phyloP scores from a whole-genome alignment of 1,284 basidiomycete genomes.

The Lignosus rhinocerotis region DNA sequence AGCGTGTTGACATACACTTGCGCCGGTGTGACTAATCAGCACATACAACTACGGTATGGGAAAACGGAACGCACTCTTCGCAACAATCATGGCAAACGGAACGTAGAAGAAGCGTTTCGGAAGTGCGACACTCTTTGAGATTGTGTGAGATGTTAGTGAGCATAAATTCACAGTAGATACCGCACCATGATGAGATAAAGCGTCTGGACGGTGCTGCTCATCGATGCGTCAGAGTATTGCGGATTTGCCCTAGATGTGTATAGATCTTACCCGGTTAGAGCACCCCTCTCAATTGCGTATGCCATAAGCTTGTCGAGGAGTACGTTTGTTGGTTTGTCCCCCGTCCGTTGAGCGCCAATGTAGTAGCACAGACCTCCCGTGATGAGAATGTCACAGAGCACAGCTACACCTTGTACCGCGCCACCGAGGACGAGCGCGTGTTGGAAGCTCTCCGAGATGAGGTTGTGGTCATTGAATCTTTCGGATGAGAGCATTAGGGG shows the following conservation, averaged over 20 bases:
- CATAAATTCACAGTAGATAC: neutral
- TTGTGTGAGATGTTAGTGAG: neutral
- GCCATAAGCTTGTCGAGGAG: constrained; percentile 2
- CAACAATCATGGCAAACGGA: neutral
- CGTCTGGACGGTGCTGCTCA: neutral
- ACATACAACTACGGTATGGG: neutral
- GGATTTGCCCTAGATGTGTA: too few species aligned
- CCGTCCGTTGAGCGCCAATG: neutral
- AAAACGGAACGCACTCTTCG: neutral
- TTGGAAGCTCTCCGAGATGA: neutral
- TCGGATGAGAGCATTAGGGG: neutral
- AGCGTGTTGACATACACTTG: constrained; percentile 1
- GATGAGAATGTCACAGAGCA: constrained; percentile 4
- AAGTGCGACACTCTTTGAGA: neutral
- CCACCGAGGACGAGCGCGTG: neutral
- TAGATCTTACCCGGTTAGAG: constrained; percentile 2
- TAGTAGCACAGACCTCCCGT: constrained; percentile 2
- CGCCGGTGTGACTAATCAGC: neutral
- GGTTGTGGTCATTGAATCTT: neutral
- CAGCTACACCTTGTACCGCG: neutral
- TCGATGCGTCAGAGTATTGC: too few species aligned
- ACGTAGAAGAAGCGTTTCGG: neutral
- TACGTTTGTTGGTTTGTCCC: neutral
- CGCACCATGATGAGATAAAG: constrained; percentile 1
- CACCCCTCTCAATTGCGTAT: neutral